Conservation (phyloP, 129 eudicot genomes). For the Centaurea solstitialis region DNA sequence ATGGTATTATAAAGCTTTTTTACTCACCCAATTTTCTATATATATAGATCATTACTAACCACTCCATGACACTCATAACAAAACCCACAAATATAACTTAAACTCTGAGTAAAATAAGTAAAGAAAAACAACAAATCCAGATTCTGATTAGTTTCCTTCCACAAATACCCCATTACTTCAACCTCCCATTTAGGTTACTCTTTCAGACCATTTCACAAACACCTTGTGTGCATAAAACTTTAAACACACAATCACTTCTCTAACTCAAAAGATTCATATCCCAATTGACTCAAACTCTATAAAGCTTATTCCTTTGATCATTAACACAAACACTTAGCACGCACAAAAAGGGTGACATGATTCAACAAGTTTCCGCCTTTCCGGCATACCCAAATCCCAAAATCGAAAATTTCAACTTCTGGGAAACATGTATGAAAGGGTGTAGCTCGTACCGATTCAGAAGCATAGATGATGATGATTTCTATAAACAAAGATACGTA, state of each 20-base stretch:
- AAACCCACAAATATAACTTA: conserved; percentile 2
- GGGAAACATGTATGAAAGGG: not conserved
- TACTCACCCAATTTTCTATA: not conserved
- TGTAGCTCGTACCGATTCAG: not conserved
- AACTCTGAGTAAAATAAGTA: not conserved
- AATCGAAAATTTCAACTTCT: conserved; percentile 1
- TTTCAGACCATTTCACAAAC: conserved; percentile 33
- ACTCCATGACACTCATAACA: not conserved
- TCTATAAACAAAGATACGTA: conserved; percentile 5
- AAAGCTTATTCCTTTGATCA: conserved; percentile 8
- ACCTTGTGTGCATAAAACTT: conserved; percentile 26
- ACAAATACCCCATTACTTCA: not conserved
- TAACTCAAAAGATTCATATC: not conserved
- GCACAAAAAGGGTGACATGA: not conserved
- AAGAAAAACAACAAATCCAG: not conserved
- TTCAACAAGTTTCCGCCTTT: not conserved
- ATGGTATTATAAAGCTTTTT: conserved; percentile 6
- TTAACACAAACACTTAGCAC: not conserved
- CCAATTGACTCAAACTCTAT: conserved; percentile 1
- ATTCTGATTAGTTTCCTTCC: not conserved
- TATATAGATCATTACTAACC: not conserved
- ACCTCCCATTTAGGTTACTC: conserved; percentile 17
- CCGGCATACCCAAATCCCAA: conserved; percentile 9
- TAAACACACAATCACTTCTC: not conserved
- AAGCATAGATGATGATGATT: not conserved